Evolutionary conservation across 169 alveolate genomes (phyloP).

Genomic region (Cryptosporidium andersoni): DNA sequence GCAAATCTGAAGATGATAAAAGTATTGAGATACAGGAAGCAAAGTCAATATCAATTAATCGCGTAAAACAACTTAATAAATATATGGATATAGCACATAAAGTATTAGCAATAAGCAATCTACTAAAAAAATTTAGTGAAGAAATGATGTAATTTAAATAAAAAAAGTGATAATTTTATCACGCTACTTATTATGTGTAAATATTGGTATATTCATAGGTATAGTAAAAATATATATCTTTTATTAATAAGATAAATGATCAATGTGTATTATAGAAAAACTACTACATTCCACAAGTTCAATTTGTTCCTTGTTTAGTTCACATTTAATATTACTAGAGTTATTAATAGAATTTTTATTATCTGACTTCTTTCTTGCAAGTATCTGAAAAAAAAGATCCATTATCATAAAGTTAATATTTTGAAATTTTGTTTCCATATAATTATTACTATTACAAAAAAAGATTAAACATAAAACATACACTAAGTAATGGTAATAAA

Average conservation of each 20-base stretch:
- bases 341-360: conserved; percentile 38
- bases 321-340: conserved; percentile 11
- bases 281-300: conserved; percentile 54
- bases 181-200: background rate
- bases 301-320: conserved; percentile 34
- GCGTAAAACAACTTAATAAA: conserved; percentile 29
- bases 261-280: conserved; percentile 25
- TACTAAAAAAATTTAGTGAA: conserved; percentile 50
- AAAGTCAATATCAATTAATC: conserved; percentile 28
- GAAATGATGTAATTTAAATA: background rate
- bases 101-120: conserved; percentile 49
- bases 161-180: background rate
- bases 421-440: background rate
- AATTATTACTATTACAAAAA: background rate
- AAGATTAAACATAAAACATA: conserved; percentile 7
- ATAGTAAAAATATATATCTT: background rate
- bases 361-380: conserved; percentile 35
- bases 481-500: conserved; percentile 79
- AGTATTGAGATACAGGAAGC: conserved; percentile 35
- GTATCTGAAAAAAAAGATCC: conserved; percentile 11
- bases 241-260: conserved; percentile 39
- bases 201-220: background rate
- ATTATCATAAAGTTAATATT: background rate
- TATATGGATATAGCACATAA: conserved; percentile 63
- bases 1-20: conserved; percentile 15